Percentiles rank a stretch among this genome's conserved stretches.
phyloP scores from a whole-genome alignment of 2,329 filamentous ascomycete genomes.

The Paecilomyces formosus region DNA sequence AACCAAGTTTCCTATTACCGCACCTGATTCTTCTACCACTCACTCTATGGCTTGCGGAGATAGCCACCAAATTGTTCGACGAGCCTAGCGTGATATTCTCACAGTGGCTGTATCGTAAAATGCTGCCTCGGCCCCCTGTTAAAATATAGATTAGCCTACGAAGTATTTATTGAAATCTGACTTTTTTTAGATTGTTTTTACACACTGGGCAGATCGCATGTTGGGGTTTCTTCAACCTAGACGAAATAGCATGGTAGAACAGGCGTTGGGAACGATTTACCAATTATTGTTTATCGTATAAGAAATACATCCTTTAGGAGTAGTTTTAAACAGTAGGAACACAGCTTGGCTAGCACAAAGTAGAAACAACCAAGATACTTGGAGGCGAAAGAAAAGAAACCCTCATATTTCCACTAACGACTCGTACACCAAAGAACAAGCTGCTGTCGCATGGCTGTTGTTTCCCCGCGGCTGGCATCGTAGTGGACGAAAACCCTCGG shows the following conservation, averaged over 20 bases:
- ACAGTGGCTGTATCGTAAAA: conserved; percentile 49
- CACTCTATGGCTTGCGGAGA: conserved; percentile 52
- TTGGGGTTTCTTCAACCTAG: neutral
- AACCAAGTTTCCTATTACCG: conserved; percentile 52
- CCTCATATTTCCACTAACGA: neutral
- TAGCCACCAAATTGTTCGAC: conserved; percentile 51
- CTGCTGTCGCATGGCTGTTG: neutral
- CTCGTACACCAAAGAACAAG: neutral
- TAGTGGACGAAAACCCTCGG: neutral
- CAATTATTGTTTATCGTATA: neutral
- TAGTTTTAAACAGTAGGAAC: neutral
- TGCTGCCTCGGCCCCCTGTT: conserved; percentile 16
- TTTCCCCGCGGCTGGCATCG: neutral
- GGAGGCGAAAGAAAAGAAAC: too few species aligned
- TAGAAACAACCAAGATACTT: too few species aligned
- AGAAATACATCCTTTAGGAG: neutral
- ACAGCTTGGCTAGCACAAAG: neutral
- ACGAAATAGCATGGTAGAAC: neutral
- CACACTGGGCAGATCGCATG: neutral
- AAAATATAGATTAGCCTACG: neutral
- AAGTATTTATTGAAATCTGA: neutral
- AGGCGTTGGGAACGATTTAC: neutral
- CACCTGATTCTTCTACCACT: conserved; percentile 55
- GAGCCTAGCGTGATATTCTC: conserved; percentile 54
- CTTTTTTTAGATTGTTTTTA: neutral